Conservation (phyloP, 371 early-diverging fungal species). For the Funneliformis caledonium region DNA sequence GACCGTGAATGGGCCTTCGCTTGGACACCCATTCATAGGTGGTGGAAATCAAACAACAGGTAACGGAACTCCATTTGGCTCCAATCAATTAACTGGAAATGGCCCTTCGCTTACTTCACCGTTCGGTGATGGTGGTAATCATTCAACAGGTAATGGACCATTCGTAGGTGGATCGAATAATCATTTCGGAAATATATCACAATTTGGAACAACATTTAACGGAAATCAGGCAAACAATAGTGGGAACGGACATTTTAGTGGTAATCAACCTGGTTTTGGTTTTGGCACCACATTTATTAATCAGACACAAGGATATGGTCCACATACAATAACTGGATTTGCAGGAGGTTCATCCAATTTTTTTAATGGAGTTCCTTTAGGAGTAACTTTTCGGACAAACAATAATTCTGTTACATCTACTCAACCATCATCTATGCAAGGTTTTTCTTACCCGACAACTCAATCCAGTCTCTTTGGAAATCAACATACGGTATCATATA, state of each 20-base stretch:
- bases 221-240: neutral
- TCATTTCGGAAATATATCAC: neutral
- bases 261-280: neutral
- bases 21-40: neutral
- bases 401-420: neutral
- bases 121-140: neutral
- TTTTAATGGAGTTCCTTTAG: neutral
- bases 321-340: neutral
- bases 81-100: neutral
- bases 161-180: neutral
- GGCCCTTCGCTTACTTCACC: neutral
- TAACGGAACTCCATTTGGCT: neutral
- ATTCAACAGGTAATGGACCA: neutral
- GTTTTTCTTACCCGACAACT: neutral
- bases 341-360: slow-evolving; percentile 1
- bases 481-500: neutral
- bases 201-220: neutral
- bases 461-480: neutral
- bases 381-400: neutral
- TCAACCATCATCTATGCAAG: slow-evolving; percentile 3
- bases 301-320: neutral
- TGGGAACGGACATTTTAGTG: neutral
- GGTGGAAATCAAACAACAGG: neutral
- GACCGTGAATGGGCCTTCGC: neutral
- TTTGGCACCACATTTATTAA: neutral